Conservation (phyloP, 768 basidiomycete species). For the Strobilomyces confusus region DNA sequence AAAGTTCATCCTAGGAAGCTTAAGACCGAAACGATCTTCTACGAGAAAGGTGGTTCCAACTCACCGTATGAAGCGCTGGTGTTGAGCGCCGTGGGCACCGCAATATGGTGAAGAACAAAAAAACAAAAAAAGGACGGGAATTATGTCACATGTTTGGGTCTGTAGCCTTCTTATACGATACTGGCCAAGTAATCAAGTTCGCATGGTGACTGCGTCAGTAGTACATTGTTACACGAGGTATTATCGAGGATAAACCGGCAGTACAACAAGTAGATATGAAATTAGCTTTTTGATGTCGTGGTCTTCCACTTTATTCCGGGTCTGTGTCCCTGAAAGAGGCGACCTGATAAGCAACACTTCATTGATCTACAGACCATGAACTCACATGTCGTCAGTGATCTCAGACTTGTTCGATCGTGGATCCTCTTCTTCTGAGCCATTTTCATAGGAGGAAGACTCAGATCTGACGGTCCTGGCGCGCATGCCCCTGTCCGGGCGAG, state of each 20-base stretch:
- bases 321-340: background rate
- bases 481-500: background rate
- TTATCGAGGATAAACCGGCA: background rate
- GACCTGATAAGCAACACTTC: background rate
- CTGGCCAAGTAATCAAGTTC: no score
- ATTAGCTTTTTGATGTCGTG: background rate
- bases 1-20: slow-evolving; percentile 18
- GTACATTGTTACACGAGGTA: background rate
- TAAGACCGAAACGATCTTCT: background rate
- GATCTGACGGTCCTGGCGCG: background rate
- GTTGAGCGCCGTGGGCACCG: background rate
- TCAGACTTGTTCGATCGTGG: background rate
- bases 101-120: background rate
- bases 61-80: slow-evolving; percentile 5
- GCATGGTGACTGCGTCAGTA: no score
- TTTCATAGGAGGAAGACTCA: background rate
- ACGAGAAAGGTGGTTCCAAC: background rate
- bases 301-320: background rate
- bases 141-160: no score
- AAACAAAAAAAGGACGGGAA: background rate
- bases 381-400: background rate
- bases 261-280: background rate
- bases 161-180: no score
- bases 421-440: background rate
- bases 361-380: background rate